Percentiles rank a stretch among this genome's conserved stretches.
Evolutionary conservation across 495 filamentous ascomycete genomes (phyloP).

Genomic region (Aspergillus hancockii): DNA sequence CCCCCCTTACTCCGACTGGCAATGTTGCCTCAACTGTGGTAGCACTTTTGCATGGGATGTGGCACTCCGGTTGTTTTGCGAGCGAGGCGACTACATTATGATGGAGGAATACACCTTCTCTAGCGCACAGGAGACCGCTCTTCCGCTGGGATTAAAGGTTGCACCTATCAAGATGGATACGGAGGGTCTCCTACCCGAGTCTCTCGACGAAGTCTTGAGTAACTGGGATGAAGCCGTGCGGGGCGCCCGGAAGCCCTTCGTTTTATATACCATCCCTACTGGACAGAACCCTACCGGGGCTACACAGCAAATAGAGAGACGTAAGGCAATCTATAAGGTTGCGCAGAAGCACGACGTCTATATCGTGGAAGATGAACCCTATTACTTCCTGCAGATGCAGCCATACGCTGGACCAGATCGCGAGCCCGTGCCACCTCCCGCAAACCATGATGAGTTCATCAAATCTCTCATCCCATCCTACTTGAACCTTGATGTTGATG

Average conservation of each 20-base stretch:
- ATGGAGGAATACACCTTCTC: constrained; percentile 87
- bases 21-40: constrained; percentile 71
- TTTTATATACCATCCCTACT: constrained; percentile 57
- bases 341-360: constrained; percentile 80
- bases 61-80: constrained; percentile 73
- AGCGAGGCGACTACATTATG: constrained; percentile 70
- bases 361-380: constrained; percentile 94
- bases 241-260: constrained; percentile 68
- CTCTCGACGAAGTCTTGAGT: constrained; percentile 64
- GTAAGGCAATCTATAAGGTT: constrained; percentile 71
- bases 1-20: constrained; percentile 77
- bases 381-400: constrained; percentile 97
- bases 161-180: constrained; percentile 76
- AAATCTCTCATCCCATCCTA: constrained; percentile 60
- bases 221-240: constrained; percentile 62
- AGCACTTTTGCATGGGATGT: constrained; percentile 78
- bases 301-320: constrained; percentile 67
- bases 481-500: constrained; percentile 62
- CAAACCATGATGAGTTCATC: constrained; percentile 60
- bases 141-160: constrained; percentile 72
- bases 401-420: constrained; percentile 63
- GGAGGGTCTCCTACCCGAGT: constrained; percentile 69
- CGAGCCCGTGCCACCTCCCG: constrained; percentile 52
- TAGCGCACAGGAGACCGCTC: constrained; percentile 77
- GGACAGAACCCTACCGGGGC: constrained; percentile 94